Percentiles rank a stretch among this genome's conserved stretches.
These are phyloP conservation scores for Sporothrix brasiliensis DNA, from an alignment of 2,329 filamentous ascomycete genomes.

Conservation along the genomic window DNA sequence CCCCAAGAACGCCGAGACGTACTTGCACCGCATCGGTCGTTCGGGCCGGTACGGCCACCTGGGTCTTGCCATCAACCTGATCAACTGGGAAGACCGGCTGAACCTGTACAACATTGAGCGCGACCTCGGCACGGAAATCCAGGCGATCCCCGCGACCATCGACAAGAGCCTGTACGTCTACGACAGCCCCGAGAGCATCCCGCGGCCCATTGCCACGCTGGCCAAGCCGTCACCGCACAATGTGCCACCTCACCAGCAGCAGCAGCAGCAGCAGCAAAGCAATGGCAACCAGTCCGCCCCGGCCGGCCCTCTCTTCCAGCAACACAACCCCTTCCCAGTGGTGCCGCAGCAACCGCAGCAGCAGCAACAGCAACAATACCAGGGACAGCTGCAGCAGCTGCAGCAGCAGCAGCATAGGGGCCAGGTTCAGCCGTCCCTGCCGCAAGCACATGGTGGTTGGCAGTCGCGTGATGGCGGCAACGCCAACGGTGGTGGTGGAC, in stretches of 20 bases:
- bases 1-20: conserved; percentile 98
- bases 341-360: neutral
- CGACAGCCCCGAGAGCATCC: conserved; percentile 92
- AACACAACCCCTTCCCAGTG: conserved; percentile 18
- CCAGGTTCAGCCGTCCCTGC: conserved; percentile 34
- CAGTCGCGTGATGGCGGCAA: conserved; percentile 28
- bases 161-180: conserved; percentile 99
- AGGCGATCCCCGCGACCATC: conserved; percentile 90
- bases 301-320: neutral
- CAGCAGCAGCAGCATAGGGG: conserved; percentile 24
- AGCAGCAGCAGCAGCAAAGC: conserved; percentile 5
- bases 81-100: conserved; percentile 99
- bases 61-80: conserved; percentile 96
- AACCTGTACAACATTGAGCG: conserved; percentile 99
- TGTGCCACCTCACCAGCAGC: conserved; percentile 9
- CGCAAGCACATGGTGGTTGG: conserved; percentile 36
- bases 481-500: conserved; percentile 19
- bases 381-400: conserved; percentile 9
- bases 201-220: conserved; percentile 69
- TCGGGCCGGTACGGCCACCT: conserved; percentile 96
- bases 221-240: conserved; percentile 27
- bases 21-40: conserved; percentile 95
- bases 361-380: conserved; percentile 2
- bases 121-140: conserved; percentile 95
- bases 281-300: neutral